Evolutionary conservation across 495 filamentous ascomycete genomes (phyloP), one percentile per base, ranked within the genome.

Genomic region (Hyaloscypha hepaticicola): DNA sequence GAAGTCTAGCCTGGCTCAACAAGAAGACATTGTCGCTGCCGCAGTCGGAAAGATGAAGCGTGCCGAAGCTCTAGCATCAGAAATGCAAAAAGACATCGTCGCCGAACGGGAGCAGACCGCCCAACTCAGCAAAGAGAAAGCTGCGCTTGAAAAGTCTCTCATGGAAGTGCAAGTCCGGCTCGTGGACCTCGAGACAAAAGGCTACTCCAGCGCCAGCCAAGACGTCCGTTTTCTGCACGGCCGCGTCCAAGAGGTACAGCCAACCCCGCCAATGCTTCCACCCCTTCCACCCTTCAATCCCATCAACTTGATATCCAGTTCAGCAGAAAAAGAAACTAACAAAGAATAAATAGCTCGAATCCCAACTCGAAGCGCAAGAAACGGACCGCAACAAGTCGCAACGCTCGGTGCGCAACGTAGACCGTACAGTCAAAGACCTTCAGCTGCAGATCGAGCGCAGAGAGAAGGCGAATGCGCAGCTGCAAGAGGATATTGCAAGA

Each of bases 11-110:
- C 85, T 98, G 41, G 95, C 93, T 9, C 93, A 96, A 67, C 91
- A 97, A 72, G 91, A 97, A 76, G 95, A 99, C 73, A 88, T 98
- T 28, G 93, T 92, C 22, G 83, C 90, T 3, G 95, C 95, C 2
- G 95, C 95, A 0, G 89, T 98, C 52, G 94, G 92, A 72, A 98
- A 98, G 80, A 99, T 99, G 95, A 84, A 95, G n/a, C 88, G 94
- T 14, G 93, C 96, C 0, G 95, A 99, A 72, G 91, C 92, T 41
- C 79, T 99, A 19, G 87, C 87, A 1, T 85, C 86, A 21, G 96
- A 99, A 77, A 88, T 95, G 64, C 93, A 98, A 73, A 96, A 96
- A 76, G 95, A 99, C 71, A 90, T 98, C 51, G 88, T 88, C n/a
- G 87, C 85, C 16, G 95, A 97, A 73, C 85, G 95, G 21, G 96